Conservation (phyloP, 306 rosid species). For the Dicorynia guianensis region DNA sequence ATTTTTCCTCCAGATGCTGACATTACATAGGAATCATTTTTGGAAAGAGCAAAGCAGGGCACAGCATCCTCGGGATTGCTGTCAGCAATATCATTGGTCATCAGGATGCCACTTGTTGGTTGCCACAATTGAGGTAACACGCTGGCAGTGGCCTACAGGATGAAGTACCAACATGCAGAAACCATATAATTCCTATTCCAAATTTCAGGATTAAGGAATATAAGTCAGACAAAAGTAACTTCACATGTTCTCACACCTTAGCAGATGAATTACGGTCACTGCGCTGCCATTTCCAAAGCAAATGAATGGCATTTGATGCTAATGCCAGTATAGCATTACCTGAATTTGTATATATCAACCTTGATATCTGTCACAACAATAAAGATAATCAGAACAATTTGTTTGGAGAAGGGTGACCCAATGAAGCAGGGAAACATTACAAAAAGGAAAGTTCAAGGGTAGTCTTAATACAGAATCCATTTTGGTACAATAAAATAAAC, state of each 20-base stretch:
- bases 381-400: slow-evolving; percentile 32
- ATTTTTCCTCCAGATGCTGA: slow-evolving; percentile 98
- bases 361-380: slow-evolving; percentile 76
- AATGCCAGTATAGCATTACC: slow-evolving; percentile 90
- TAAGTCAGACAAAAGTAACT: slow-evolving; percentile 34
- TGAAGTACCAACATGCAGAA: slow-evolving; percentile 38
- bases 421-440: not conserved
- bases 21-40: slow-evolving; percentile 95
- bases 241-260: slow-evolving; percentile 58
- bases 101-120: slow-evolving; percentile 92
- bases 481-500: not conserved
- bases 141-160: slow-evolving; percentile 84
- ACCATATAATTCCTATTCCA: slow-evolving; percentile 16
- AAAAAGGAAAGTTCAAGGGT: slow-evolving; percentile 10
- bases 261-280: slow-evolving; percentile 79
- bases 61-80: slow-evolving; percentile 86
- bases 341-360: slow-evolving; percentile 92
- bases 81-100: slow-evolving; percentile 84
- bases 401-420: not conserved
- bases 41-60: slow-evolving; percentile 96
- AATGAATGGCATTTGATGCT: slow-evolving; percentile 92
- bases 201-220: slow-evolving; percentile 22
- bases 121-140: slow-evolving; percentile 92
- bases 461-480: slow-evolving; percentile 3
- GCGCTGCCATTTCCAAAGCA: slow-evolving; percentile 95